Evolutionary conservation across 2,329 filamentous ascomycete genomes (phyloP).

Genomic region (Phaeophleospora eucalypticola): DNA sequence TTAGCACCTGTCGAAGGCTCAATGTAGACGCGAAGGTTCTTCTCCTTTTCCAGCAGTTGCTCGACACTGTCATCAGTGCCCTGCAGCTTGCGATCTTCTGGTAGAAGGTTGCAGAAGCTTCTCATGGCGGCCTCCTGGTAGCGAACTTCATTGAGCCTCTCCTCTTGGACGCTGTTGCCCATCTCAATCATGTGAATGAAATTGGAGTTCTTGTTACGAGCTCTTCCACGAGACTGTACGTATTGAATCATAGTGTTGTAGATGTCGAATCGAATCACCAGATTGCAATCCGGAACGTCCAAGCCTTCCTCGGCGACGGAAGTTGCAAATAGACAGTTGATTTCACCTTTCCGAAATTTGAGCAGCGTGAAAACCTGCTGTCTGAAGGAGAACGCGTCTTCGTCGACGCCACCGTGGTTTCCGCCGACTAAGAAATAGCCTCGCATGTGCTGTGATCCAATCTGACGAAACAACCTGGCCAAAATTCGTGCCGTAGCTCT

Average conservation of each 20-base stretch:
- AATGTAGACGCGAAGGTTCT: constrained; percentile 48
- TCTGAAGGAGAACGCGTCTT: constrained; percentile 63
- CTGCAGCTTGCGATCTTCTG: constrained; percentile 66
- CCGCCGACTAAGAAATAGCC: constrained; percentile 63
- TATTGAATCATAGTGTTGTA: constrained; percentile 91
- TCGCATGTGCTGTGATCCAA: constrained; percentile 57
- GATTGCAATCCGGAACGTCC: constrained; percentile 63
- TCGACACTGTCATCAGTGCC: constrained; percentile 55
- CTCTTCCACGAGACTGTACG: constrained; percentile 85
- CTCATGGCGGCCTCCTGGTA: constrained; percentile 60
- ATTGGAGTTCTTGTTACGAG: constrained; percentile 69
- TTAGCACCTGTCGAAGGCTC: constrained; percentile 68
- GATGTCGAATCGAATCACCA: constrained; percentile 75
- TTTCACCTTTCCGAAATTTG: constrained; percentile 56
- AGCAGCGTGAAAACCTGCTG: constrained; percentile 71
- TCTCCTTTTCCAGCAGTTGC: constrained; percentile 52
- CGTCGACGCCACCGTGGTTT: constrained; percentile 36
- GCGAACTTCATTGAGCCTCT: constrained; percentile 56
- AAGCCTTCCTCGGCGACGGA: constrained; percentile 64
- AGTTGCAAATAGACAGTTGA: constrained; percentile 61
- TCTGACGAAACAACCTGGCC: constrained; percentile 58
- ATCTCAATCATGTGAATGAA: constrained; percentile 81
- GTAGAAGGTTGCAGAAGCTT: constrained; percentile 70
- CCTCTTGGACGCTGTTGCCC: constrained; percentile 59
- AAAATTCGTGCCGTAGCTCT: constrained; percentile 74